Conservation (phyloP, 2,329 filamentous ascomycete genomes). For the Curvularia lunata region DNA sequence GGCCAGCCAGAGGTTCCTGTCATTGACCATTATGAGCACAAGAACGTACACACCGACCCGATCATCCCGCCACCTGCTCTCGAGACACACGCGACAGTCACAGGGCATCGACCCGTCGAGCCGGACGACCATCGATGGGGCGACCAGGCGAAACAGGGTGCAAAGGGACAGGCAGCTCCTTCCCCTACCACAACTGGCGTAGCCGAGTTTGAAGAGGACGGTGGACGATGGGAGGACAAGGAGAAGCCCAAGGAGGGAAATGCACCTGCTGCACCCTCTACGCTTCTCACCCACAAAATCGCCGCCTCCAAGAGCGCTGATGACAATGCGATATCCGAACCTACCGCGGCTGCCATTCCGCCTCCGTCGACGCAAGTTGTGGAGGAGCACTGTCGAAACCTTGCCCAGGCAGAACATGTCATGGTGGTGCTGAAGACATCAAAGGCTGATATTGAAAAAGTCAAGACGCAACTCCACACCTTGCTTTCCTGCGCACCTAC, state of each 20-base stretch:
- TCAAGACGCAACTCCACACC: slow-evolving; percentile 61
- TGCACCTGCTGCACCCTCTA: slow-evolving; percentile 14
- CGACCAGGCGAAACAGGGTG: slow-evolving; percentile 13
- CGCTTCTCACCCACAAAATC: slow-evolving; percentile 13
- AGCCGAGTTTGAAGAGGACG: slow-evolving; percentile 27
- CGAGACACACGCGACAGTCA: slow-evolving; percentile 16
- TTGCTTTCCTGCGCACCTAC: slow-evolving; percentile 63
- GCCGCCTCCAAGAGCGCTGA: slow-evolving; percentile 7
- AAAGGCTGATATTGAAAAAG: slow-evolving; percentile 63
- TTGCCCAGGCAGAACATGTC: slow-evolving; percentile 54
- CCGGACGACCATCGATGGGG: slow-evolving; percentile 25
- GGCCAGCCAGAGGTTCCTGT: slow-evolving; percentile 29
- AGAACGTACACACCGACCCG: slow-evolving; percentile 28
- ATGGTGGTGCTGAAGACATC: slow-evolving; percentile 65
- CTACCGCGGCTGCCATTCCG: slow-evolving; percentile 5
- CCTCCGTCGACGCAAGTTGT: slow-evolving; percentile 8
- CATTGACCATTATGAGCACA: slow-evolving; percentile 32
- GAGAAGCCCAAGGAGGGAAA: slow-evolving; percentile 14
- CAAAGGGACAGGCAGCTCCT: slow-evolving; percentile 4
- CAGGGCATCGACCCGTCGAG: slow-evolving; percentile 14
- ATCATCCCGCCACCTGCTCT: slow-evolving; percentile 29
- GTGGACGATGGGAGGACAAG: slow-evolving; percentile 29
- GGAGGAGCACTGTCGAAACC: slow-evolving; percentile 33
- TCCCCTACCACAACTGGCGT: slow-evolving; percentile 15
- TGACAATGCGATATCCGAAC: not conserved